phyloP scores from a whole-genome alignment of 1,139 yeast genomes.

The Blastobotrys elegans region DNA sequence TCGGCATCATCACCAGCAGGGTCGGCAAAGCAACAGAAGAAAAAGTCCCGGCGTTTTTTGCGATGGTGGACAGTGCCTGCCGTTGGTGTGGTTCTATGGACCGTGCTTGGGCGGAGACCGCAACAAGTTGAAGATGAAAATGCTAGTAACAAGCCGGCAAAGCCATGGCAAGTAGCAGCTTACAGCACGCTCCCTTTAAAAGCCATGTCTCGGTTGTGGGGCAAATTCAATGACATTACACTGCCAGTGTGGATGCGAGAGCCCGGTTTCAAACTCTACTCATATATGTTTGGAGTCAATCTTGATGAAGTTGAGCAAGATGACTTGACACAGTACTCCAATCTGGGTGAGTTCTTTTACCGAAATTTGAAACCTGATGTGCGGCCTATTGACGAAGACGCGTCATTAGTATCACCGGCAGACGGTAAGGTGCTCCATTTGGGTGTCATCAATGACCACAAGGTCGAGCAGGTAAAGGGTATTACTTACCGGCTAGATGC shows the following conservation, averaged over 20 bases:
- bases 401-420: conserved; percentile 75
- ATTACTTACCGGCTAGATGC: conserved; percentile 90
- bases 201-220: conserved; percentile 92
- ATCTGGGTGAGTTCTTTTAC: conserved; percentile 88
- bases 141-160: conserved; percentile 46
- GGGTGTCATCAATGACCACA: conserved; percentile 67
- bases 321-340: conserved; percentile 65
- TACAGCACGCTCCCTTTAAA: conserved; percentile 89
- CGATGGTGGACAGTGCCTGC: conserved; percentile 71
- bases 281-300: conserved; percentile 80
- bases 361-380: conserved; percentile 73
- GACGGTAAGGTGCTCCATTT: conserved; percentile 88
- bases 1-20: no score
- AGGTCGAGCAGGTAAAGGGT: conserved; percentile 96
- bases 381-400: conserved; percentile 63
- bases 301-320: conserved; percentile 85
- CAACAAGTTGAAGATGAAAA: conserved; percentile 16
- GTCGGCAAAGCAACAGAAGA: neutral
- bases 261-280: conserved; percentile 75
- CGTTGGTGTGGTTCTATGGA: conserved; percentile 57
- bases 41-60: conserved; percentile 41
- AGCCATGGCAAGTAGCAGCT: conserved; percentile 84
- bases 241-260: conserved; percentile 86
- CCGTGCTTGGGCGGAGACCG: conserved; percentile 48
- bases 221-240: conserved; percentile 74